phyloP scores from a whole-genome alignment of 2,329 filamentous ascomycete genomes.

The Colletotrichum graminicola region DNA sequence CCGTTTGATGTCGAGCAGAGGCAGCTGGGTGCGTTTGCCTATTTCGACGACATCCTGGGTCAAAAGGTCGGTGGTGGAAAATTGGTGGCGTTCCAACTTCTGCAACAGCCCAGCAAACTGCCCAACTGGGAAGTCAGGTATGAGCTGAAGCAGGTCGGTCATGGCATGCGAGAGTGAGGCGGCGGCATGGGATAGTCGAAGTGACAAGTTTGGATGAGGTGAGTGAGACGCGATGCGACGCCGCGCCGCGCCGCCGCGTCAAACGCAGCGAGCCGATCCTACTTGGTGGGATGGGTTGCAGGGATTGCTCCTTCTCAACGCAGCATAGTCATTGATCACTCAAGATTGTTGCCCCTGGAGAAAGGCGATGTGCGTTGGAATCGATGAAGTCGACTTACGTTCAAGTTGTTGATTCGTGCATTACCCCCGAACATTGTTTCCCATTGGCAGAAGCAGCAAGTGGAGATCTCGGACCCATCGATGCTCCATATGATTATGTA shows the following conservation, averaged over 20 bases:
- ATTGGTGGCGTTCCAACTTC: constrained; percentile 79
- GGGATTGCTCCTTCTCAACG: neutral
- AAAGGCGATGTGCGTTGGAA: neutral
- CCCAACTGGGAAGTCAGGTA: constrained; percentile 82
- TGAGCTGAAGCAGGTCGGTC: constrained; percentile 86
- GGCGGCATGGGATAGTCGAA: neutral
- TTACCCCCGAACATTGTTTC: neutral
- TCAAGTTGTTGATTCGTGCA: neutral
- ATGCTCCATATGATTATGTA: neutral
- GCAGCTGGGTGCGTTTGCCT: constrained; percentile 86
- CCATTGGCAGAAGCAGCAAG: constrained; percentile 3
- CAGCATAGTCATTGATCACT: neutral
- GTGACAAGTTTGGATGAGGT: neutral
- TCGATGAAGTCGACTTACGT: neutral
- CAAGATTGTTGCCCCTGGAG: neutral
- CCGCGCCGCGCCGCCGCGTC: neutral
- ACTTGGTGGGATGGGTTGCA: neutral
- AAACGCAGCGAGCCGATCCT: neutral
- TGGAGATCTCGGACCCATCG: neutral
- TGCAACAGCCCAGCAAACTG: constrained; percentile 82
- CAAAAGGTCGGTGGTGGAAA: constrained; percentile 87
- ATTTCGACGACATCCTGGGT: constrained; percentile 86
- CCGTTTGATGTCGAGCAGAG: constrained; percentile 82
- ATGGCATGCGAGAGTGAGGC: constrained; percentile 60
- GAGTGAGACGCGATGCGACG: constrained; percentile 1